Percentiles rank a stretch among this genome's conserved stretches.
These are phyloP conservation scores for Podospora comata DNA, from an alignment of 495 filamentous ascomycete species.

Conservation along the genomic window DNA sequence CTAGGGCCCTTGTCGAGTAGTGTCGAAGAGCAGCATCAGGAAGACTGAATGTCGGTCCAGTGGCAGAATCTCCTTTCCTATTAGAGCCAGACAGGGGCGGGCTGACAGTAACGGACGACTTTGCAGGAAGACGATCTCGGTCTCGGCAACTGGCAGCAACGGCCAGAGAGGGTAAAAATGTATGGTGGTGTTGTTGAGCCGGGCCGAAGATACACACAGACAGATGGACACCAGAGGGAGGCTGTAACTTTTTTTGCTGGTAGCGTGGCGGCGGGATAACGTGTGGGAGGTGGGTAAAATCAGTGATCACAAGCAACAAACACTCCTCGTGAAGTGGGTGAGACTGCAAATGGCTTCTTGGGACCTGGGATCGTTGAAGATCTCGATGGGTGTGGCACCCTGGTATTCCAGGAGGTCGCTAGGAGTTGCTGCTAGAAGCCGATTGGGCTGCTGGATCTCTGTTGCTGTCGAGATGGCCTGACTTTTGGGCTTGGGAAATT, in stretches of 20 bases:
- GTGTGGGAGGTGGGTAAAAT: not conserved
- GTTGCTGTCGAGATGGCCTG: constrained; percentile 32
- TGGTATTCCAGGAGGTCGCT: constrained; percentile 4
- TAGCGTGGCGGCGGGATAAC: not conserved
- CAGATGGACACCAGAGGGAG: not conserved
- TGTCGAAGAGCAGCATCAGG: not conserved
- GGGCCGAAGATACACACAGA: not conserved
- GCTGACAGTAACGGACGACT: not conserved
- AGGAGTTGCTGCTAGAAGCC: constrained; percentile 3
- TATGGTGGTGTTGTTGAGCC: not conserved
- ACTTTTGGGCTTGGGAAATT: constrained; percentile 23
- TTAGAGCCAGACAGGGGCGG: not conserved
- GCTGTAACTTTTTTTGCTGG: not conserved
- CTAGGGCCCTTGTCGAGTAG: constrained; percentile 4
- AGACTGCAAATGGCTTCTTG: not conserved
- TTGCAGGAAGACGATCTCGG: not conserved
- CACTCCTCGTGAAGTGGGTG: not conserved
- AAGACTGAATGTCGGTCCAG: not conserved
- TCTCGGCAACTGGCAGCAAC: not conserved
- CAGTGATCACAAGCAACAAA: not conserved
- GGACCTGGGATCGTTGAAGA: not conserved
- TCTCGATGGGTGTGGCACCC: not conserved
- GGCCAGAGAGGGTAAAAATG: not conserved
- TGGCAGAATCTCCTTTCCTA: not conserved
- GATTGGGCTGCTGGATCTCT: constrained; percentile 15